Base-by-base conservation (phyloP, 768 basidiomycete genomes). In the Leucocoprinus birnbaumii region DNA sequence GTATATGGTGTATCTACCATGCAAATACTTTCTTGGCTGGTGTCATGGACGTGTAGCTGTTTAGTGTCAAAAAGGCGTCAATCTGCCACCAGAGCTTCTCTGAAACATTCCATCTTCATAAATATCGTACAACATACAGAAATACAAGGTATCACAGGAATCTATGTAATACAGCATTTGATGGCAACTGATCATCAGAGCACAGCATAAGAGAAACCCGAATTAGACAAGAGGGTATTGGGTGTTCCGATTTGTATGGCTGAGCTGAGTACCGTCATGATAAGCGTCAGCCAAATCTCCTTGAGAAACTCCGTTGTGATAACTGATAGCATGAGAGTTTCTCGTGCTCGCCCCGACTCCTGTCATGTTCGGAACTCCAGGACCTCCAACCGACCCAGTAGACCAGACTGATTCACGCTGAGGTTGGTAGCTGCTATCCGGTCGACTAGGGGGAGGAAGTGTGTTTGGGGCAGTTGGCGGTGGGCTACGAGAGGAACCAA, bases 291-390 rank as follows among this genome's bases (percentile, higher is more conserved):
- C 48, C 16, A 49, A 7, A 34, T 55, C 41, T 8, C 54, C 47
- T 49, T 55, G 54, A 13, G 54, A 49, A 31, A 11, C 54, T 43
- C 48, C 54, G 19, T 38, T 47, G 18, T 44, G 54, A 35, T 42
- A 49, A 25, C 54, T 55, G 13, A 37, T 35, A 2, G 21, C 47
- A 25, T 41, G 47, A 16, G 54, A 55, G 38, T 49, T 55, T 27
- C 54, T 48, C 18, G 42, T 41, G 13, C 54, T 55, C n/a, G 46
- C 48, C 16, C 54, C 54, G 35, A 55, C 31, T 21, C 54, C 54
- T 11, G 54, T 55, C 54, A 55, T 55, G 19, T 55, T 55, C 16
- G 25, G 54, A 49, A 55, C 10, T 16, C 54, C 54, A 10, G 54
- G 54, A 13, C 54, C 54, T 14, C 54, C 54, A 21, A 55, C 54